Percentiles rank a stretch among this genome's conserved stretches.
phyloP scores from a whole-genome alignment of 352 stramenopile genomes.

The Phytophthora boehmeriae region DNA sequence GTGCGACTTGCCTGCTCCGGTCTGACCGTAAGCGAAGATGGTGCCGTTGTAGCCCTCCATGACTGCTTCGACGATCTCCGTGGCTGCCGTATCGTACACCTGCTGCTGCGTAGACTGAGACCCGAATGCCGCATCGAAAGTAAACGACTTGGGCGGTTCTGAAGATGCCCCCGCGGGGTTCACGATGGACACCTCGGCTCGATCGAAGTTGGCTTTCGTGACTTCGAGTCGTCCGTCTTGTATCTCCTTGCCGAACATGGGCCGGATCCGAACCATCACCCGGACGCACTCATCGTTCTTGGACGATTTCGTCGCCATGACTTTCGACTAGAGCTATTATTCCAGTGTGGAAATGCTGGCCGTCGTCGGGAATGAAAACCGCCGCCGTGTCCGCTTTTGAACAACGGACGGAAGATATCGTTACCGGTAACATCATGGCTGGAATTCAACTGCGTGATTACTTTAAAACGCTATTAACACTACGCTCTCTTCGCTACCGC shows the following conservation, averaged over 20 bases:
- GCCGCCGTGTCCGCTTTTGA: constrained; percentile 1
- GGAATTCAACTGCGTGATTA: background rate
- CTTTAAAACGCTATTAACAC: constrained; percentile 1
- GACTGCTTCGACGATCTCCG: constrained; percentile 91
- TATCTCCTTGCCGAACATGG: constrained; percentile 94
- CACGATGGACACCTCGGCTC: constrained; percentile 87
- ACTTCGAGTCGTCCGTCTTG: constrained; percentile 90
- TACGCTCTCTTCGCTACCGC: constrained; percentile 19
- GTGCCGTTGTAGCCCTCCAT: constrained; percentile 94
- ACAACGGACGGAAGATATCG: constrained; percentile 6
- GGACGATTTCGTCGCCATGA: constrained; percentile 46
- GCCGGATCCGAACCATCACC: constrained; percentile 96
- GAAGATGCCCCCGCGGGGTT: constrained; percentile 76
- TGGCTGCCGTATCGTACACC: constrained; percentile 92
- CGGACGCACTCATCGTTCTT: constrained; percentile 94
- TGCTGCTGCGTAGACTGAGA: constrained; percentile 93
- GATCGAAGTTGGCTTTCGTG: constrained; percentile 90
- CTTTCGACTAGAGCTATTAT: background rate
- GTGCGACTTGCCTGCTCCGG: constrained; percentile 88
- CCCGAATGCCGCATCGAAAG: constrained; percentile 97
- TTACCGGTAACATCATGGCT: background rate
- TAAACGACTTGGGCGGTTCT: constrained; percentile 95
- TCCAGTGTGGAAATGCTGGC: background rate
- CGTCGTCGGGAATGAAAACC: constrained; percentile 13
- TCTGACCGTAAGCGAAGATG: constrained; percentile 92